These are phyloP conservation scores for Metschnikowia aberdeeniae DNA, from an alignment of 805 yeast species.

Conservation along the genomic window DNA sequence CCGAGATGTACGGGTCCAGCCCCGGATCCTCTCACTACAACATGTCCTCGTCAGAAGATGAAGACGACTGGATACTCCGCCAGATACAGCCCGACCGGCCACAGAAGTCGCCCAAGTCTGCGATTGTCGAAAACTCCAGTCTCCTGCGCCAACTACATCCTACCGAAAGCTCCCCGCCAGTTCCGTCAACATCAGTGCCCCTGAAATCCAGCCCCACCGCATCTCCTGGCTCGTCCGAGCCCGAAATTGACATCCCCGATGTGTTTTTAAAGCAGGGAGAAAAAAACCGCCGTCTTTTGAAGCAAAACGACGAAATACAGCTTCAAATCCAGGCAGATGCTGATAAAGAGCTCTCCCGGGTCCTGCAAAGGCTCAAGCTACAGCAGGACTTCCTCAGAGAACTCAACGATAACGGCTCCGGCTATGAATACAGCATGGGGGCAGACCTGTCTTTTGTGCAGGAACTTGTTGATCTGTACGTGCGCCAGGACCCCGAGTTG, in stretches of 20 bases:
- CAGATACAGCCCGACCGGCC: neutral
- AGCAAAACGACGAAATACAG: constrained; percentile 19
- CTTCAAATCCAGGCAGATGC: constrained; percentile 19
- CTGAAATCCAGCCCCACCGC: neutral
- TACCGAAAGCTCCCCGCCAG: neutral
- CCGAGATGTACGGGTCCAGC: neutral
- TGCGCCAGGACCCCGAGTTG: constrained; percentile 8
- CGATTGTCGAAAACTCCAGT: neutral
- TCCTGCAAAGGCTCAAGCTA: constrained; percentile 15
- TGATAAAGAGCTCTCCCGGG: constrained; percentile 6
- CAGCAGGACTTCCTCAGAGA: constrained; percentile 18
- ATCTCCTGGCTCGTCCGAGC: neutral
- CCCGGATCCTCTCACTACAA: neutral
- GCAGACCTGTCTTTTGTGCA: constrained; percentile 22
- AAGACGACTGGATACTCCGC: constrained; percentile 3
- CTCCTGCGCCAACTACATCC: neutral
- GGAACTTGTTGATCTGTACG: constrained; percentile 12
- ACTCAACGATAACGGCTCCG: constrained; percentile 31
- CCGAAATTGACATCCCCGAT: constrained; percentile 22
- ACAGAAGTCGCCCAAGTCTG: neutral
- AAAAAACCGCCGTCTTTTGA: constrained; percentile 22
- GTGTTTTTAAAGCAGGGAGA: constrained; percentile 28
- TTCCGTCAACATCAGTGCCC: neutral
- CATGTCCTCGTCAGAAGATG: constrained; percentile 2
- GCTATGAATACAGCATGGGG: constrained; percentile 17